phyloP scores from a whole-genome alignment of 164 flowering plant species.

The Magnolia kwangsiensis region DNA sequence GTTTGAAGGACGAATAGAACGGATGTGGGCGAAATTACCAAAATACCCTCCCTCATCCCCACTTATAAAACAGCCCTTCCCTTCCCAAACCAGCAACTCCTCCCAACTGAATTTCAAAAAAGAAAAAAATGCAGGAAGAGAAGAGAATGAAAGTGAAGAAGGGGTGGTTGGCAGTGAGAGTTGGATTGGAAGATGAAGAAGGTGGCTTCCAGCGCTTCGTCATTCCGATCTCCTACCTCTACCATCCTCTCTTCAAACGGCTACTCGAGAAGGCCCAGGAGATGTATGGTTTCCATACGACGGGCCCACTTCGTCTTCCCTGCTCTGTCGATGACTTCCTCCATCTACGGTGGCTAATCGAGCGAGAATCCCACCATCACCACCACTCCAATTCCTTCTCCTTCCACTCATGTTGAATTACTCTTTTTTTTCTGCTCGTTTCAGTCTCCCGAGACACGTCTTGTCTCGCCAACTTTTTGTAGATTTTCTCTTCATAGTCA shows the following conservation, averaged over 20 bases:
- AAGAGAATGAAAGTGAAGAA: slow-evolving; percentile 45
- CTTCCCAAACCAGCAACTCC: not conserved
- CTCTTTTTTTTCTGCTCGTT: not conserved
- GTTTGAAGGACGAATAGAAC: slow-evolving; percentile 1
- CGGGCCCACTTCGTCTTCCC: slow-evolving; percentile 54
- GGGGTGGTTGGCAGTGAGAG: slow-evolving; percentile 44
- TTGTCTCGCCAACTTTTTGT: not conserved
- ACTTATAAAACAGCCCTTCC: not conserved
- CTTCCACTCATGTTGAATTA: slow-evolving; percentile 8
- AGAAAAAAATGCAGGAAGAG: slow-evolving; percentile 19
- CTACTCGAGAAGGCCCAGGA: slow-evolving; percentile 57
- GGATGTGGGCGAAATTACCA: not conserved
- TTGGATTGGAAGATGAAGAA: slow-evolving; percentile 39
- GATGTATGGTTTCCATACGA: slow-evolving; percentile 47
- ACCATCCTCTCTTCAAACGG: slow-evolving; percentile 46
- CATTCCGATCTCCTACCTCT: slow-evolving; percentile 56
- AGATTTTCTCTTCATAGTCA: not conserved
- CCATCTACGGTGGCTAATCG: slow-evolving; percentile 50
- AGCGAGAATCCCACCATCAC: slow-evolving; percentile 25
- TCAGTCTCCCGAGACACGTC: not conserved
- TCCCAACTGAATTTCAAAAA: not conserved
- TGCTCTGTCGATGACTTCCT: slow-evolving; percentile 64
- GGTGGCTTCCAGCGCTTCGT: slow-evolving; percentile 38
- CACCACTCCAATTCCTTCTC: slow-evolving; percentile 10
- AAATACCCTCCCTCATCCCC: not conserved